Percentiles rank a stretch among this genome's conserved stretches.
Conservation (phyloP, 1,284 basidiomycete genomes). For the Ceratobasidium theobromae region DNA sequence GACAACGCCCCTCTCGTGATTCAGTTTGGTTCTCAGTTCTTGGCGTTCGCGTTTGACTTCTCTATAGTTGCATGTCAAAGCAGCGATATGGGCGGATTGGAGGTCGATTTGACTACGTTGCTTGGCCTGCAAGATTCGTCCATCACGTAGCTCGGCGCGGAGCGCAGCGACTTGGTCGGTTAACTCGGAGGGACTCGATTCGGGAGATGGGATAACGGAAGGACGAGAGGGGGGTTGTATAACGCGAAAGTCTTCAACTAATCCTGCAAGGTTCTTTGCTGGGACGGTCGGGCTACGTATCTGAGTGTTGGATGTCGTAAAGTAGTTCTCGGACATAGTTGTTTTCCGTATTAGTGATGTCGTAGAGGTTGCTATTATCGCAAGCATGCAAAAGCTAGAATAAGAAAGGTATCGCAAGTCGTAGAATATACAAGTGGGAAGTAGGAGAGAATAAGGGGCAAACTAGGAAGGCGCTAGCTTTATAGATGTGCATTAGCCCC, state of each 20-base stretch:
- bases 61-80: background rate
- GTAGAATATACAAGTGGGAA: background rate
- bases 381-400: background rate
- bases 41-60: background rate
- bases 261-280: too few species aligned
- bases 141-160: slow-evolving; percentile 17
- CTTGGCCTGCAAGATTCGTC: background rate
- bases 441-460: background rate
- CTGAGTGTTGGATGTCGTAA: too few species aligned
- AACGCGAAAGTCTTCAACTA: too few species aligned
- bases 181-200: background rate
- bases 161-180: background rate
- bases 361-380: too few species aligned
- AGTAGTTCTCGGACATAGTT: background rate
- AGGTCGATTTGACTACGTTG: background rate
- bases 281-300: too few species aligned
- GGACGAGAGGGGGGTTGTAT: too few species aligned
- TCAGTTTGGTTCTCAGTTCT: background rate
- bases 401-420: background rate
- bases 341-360: too few species aligned
- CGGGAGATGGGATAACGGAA: background rate
- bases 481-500: slow-evolving; percentile 4
- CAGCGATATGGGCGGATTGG: background rate
- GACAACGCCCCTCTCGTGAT: background rate
- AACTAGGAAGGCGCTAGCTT: background rate